These are phyloP conservation scores for Tetrapisispora namnaoensis DNA, from an alignment of 805 yeast genomes.

Conservation along the genomic window DNA sequence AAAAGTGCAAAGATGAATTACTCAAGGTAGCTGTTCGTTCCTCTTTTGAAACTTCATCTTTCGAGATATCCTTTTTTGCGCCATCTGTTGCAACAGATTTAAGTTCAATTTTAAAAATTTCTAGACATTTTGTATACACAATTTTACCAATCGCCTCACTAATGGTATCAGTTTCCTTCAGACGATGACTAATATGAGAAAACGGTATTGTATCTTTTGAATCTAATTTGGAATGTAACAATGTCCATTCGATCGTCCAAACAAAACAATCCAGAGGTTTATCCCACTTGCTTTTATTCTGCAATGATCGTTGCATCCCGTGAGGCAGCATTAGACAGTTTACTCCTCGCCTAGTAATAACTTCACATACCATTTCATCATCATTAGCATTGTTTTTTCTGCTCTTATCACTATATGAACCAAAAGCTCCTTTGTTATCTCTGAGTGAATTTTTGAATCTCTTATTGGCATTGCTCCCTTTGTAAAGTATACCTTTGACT, in stretches of 20 bases:
- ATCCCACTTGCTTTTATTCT: constrained; percentile 65
- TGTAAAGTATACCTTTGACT: constrained; percentile 35
- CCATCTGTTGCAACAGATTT: background rate
- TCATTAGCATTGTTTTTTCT: constrained; percentile 2
- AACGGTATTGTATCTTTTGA: constrained; percentile 9
- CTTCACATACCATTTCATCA: constrained; percentile 11
- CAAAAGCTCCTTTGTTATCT: constrained; percentile 3
- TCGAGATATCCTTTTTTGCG: constrained; percentile 3
- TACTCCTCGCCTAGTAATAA: constrained; percentile 51
- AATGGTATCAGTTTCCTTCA: constrained; percentile 27
- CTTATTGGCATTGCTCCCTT: constrained; percentile 14
- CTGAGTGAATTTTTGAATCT: constrained; percentile 13
- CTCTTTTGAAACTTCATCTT: constrained; percentile 5
- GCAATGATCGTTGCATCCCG: constrained; percentile 61
- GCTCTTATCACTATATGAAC: background rate
- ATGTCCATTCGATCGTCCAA: constrained; percentile 76
- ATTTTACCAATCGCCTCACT: constrained; percentile 26
- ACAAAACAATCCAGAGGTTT: constrained; percentile 47
- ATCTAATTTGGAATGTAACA: constrained; percentile 16
- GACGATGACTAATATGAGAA: constrained; percentile 31
- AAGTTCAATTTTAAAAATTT: constrained; percentile 7
- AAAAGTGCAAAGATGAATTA: constrained; percentile 14
- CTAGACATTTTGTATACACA: constrained; percentile 21
- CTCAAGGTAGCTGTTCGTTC: constrained; percentile 11
- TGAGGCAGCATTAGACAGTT: constrained; percentile 50